These are phyloP conservation scores for Daldinia eschscholtzii DNA, from an alignment of 2,329 filamentous ascomycete genomes.

Conservation along the genomic window DNA sequence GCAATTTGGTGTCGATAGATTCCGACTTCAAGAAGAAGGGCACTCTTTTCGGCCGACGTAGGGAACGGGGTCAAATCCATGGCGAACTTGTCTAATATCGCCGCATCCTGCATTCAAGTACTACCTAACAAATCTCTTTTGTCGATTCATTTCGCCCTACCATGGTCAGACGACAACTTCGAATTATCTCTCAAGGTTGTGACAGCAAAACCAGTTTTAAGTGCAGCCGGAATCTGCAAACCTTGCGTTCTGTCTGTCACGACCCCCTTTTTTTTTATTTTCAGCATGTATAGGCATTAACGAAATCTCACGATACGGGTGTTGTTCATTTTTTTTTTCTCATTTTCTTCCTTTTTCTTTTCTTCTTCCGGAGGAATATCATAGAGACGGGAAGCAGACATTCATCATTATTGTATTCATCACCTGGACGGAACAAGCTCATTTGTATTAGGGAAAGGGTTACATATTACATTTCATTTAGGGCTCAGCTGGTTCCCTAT, in stretches of 20 bases:
- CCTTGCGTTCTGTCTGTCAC: conserved; percentile 17
- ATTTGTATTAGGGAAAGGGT: conserved; percentile 14
- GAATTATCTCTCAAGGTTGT: conserved; percentile 1
- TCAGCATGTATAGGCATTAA: conserved; percentile 39
- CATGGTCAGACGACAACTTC: conserved; percentile 13
- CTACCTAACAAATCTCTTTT: conserved; percentile 18
- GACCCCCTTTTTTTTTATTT: conserved; percentile 22
- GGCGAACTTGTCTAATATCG: conserved; percentile 40
- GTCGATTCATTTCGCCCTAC: conserved; percentile 13
- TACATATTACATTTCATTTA: conserved; percentile 19
- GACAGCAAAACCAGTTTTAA: conserved; percentile 14
- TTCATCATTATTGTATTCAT: conserved; percentile 14
- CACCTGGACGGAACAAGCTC: conserved; percentile 29
- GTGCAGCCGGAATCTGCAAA: conserved; percentile 38
- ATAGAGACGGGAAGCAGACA: conserved; percentile 30
- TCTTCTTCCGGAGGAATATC: conserved; percentile 37
- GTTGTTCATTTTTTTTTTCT: conserved; percentile 21
- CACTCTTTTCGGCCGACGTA: conserved; percentile 61
- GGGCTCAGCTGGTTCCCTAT: neutral
- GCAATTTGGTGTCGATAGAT: conserved; percentile 53
- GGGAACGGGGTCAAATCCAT: conserved; percentile 50
- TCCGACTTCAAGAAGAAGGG: conserved; percentile 57
- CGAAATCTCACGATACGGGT: conserved; percentile 38
- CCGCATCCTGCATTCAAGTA: neutral
- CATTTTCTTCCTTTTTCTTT: conserved; percentile 16